Evolutionary conservation across 208 protist species (phyloP).

Genomic region (Borovskyia barvae): DNA sequence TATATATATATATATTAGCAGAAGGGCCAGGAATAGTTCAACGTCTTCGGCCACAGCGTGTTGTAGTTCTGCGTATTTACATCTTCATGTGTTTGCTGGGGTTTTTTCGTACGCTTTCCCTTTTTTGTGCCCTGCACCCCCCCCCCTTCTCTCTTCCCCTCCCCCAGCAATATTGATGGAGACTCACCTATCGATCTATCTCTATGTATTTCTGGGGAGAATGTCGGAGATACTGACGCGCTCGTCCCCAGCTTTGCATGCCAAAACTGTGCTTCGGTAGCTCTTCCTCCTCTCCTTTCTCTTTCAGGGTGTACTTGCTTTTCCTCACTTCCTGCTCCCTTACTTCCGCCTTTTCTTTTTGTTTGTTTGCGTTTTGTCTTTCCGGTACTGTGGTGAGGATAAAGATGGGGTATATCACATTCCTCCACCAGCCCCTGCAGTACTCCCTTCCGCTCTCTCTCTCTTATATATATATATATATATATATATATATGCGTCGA

Average conservation of each 20-base stretch:
- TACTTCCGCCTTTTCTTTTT: not conserved
- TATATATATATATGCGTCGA: not conserved
- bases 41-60: no score
- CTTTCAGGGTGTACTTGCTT: not conserved
- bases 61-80: not conserved
- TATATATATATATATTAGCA: no score
- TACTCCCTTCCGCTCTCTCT: not conserved
- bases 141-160: not conserved
- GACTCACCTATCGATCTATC: no score
- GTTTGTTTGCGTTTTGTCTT: not conserved
- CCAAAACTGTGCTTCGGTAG: no score
- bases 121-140: not conserved
- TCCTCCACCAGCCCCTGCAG: not conserved
- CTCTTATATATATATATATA: constrained; percentile 12
- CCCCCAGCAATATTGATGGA: not conserved
- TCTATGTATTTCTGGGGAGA: no score
- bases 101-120: not conserved
- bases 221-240: no score
- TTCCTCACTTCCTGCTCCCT: not conserved
- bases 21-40: no score
- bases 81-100: not conserved
- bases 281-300: not conserved
- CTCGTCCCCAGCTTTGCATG: no score
- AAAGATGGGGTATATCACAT: not conserved
- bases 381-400: not conserved